A percentile compares a stretch with the other conserved stretches of the same genome.
Conservation (phyloP, 331 rosid genomes). For the Acacia pycnantha region DNA sequence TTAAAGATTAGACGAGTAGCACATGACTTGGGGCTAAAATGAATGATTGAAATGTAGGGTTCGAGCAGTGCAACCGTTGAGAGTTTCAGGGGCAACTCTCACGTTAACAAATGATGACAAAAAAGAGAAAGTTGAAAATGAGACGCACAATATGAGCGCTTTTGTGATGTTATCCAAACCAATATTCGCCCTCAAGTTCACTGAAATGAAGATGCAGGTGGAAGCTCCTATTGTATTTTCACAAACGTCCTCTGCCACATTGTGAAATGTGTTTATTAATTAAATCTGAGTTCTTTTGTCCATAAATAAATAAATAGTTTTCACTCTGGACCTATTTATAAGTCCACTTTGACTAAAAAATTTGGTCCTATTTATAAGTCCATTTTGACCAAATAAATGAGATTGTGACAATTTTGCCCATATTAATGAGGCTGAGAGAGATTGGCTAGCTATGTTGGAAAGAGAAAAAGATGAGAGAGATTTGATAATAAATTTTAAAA, state of each 20-base stretch:
- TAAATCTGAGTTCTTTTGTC: background rate
- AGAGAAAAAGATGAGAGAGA: too few relatives aligned
- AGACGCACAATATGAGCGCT: conserved; percentile 36
- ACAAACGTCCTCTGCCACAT: conserved; percentile 23
- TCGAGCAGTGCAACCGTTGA: conserved; percentile 62
- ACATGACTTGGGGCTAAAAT: background rate
- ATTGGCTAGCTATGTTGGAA: too few relatives aligned
- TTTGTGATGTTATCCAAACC: conserved; percentile 78
- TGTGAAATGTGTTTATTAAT: background rate
- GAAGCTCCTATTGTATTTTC: conserved; percentile 71
- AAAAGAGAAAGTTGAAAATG: conserved; percentile 22
- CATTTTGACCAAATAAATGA: too few relatives aligned
- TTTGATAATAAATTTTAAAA: too few relatives aligned
- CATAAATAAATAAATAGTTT: background rate
- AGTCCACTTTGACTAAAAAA: too few relatives aligned
- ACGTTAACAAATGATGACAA: background rate
- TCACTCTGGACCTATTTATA: too few relatives aligned
- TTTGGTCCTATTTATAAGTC: too few relatives aligned
- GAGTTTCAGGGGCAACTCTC: conserved; percentile 34
- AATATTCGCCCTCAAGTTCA: conserved; percentile 73
- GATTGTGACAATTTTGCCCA: too few relatives aligned
- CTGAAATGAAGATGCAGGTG: conserved; percentile 79
- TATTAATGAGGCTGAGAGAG: too few relatives aligned
- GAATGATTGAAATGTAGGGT: conserved; percentile 47
- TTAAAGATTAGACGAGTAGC: too few relatives aligned